Base-by-base conservation (phyloP, 2,329 filamentous ascomycete species). In the Coleophoma crateriformis region DNA sequence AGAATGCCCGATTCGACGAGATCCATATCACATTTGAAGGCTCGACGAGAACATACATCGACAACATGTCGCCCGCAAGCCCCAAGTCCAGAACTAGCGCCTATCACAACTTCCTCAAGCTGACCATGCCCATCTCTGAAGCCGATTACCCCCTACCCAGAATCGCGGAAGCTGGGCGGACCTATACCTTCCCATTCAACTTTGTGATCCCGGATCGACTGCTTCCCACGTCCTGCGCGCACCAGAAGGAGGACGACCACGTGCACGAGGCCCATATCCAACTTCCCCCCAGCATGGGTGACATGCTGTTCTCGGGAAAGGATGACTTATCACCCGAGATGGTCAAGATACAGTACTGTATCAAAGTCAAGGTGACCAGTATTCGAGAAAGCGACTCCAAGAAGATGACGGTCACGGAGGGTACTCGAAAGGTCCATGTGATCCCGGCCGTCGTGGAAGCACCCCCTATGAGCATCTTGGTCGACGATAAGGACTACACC, bases 191-290 rank as follows among this genome's bases (percentile, higher is more conserved):
- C 20, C 56, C 60, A 2, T 64, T 61, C 55, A 61, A 65, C 51
- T 66, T 66, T 48, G 63, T 62, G 11, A 53, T 66, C 39, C 64
- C 64, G 1, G 53, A 61, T 13, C 61, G 57, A 17, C 55, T 66
- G 8, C 58, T 66, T 27, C 63, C 62, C 2, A 52, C 53, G 39
- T 56, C 59, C 13, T 66, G 64, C 47, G 45, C 49, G 3, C 64
- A 66, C 44, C 42, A 45, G 1, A 46, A 49, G 19, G 43, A 42
- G n/a, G 20, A 51, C 1, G 58, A 59, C 2, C 60, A 63, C 46
- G 59, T 66, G n/a, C 58, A 60, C 14, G 41, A 61, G 4, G 61
- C 59, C 15, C 64, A 66, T 52, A 40, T 64, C 4, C 58, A 61
- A 39, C 54, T 64, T 3, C 64, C 61, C 19, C 60, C 64, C 0